Conservation (phyloP, 495 filamentous ascomycete species). For the Neurospora intermedia region DNA sequence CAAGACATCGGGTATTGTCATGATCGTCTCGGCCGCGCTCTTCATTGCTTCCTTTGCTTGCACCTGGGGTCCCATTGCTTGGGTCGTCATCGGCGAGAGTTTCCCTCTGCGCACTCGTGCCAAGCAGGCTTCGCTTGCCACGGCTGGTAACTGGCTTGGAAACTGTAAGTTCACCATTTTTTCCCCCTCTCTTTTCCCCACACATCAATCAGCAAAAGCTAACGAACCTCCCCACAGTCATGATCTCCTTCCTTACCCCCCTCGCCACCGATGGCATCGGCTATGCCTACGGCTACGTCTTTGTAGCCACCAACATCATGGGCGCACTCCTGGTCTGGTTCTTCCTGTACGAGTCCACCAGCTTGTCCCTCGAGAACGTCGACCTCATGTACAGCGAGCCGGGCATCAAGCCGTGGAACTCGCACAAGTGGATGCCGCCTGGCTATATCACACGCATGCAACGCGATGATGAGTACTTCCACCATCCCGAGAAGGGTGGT, state of each 20-base stretch:
- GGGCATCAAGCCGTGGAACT: constrained; percentile 56
- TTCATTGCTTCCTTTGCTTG: constrained; percentile 50
- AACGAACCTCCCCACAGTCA: constrained; percentile 25
- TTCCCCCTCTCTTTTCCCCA: neutral
- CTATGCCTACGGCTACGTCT: constrained; percentile 72
- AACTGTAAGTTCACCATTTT: constrained; percentile 38
- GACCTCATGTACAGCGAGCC: constrained; percentile 61
- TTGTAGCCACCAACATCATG: constrained; percentile 57
- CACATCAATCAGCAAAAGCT: neutral
- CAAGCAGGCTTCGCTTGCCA: constrained; percentile 58
- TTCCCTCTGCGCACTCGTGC: constrained; percentile 67
- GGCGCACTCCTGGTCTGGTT: constrained; percentile 62
- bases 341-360: constrained; percentile 64
- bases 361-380: constrained; percentile 60
- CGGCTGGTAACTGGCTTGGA: constrained; percentile 70
- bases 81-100: constrained; percentile 65
- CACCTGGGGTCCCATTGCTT: constrained; percentile 75
- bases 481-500: constrained; percentile 4
- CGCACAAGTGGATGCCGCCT: constrained; percentile 46
- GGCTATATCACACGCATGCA: constrained; percentile 23
- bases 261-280: constrained; percentile 59
- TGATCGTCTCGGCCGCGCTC: constrained; percentile 70
- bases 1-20: constrained; percentile 44
- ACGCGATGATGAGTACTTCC: constrained; percentile 15
- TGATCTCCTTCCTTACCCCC: constrained; percentile 77